These are phyloP conservation scores for Theileria luwenshuni DNA, from an alignment of 169 alveolate species.

Conservation along the genomic window DNA sequence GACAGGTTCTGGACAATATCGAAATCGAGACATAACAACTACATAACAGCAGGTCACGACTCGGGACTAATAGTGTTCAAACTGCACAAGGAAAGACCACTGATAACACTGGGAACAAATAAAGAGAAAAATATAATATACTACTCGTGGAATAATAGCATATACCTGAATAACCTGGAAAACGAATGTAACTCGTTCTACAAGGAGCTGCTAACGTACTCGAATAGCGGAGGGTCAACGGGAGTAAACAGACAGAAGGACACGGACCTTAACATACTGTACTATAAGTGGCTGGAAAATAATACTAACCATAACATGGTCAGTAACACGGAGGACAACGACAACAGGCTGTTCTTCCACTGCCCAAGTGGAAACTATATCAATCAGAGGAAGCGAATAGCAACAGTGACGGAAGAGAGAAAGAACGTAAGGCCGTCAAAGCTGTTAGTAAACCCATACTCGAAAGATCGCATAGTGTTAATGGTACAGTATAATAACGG, in stretches of 20 bases:
- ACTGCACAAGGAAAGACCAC: slow-evolving; percentile 59
- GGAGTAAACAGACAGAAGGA: not conserved
- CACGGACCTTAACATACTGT: not conserved
- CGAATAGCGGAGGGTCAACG: not conserved
- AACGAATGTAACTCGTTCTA: slow-evolving; percentile 29
- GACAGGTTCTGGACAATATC: slow-evolving; percentile 95
- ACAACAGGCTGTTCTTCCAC: slow-evolving; percentile 6
- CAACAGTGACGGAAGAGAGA: slow-evolving; percentile 9
- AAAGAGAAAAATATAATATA: slow-evolving; percentile 36
- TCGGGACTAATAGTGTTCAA: slow-evolving; percentile 81
- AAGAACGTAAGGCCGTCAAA: not conserved
- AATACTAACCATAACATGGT: slow-evolving; percentile 1
- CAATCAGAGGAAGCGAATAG: not conserved
- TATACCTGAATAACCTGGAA: slow-evolving; percentile 50
- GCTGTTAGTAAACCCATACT: not conserved
- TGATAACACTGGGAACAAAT: slow-evolving; percentile 18
- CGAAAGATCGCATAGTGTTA: not conserved
- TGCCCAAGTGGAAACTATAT: slow-evolving; percentile 18
- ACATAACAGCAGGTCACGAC: slow-evolving; percentile 94
- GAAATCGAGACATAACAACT: slow-evolving; percentile 83
- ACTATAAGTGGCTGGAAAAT: slow-evolving; percentile 17
- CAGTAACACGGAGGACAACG: slow-evolving; percentile 4
- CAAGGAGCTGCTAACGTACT: slow-evolving; percentile 9
- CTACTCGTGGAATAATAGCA: slow-evolving; percentile 51
- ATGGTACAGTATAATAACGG: not conserved